Base-by-base conservation (phyloP, 495 filamentous ascomycete species). In the Trichoderma orchidacearum region DNA sequence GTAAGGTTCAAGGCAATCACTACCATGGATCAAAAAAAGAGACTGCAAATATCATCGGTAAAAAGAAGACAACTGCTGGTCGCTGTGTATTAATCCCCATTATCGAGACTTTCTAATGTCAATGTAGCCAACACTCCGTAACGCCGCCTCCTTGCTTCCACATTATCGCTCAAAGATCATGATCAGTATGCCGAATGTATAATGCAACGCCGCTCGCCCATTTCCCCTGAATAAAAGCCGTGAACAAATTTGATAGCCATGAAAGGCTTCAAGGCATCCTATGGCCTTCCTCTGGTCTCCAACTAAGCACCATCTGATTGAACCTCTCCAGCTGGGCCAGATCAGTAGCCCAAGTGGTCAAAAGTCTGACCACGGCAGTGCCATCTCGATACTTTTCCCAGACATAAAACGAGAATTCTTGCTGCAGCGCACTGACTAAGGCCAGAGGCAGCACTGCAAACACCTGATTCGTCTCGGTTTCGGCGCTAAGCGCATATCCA, bases 391-490 rank as follows among this genome's bases (percentile, higher is more conserved):
- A 35, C 53, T 55, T 32, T 15, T 55, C 53, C 53, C 53, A 55
- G 13, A 36, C 53, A 25, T 55, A 55, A 21, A 55, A 55, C 11
- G 31, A 34, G 21, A 55, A 55, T 9, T 55, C 30, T 23, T 36
- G 30, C 53, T 55, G 53, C n/a, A 55, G 53, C 28, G 31, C 31
- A 15, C 36, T 31, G 53, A 55, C 32, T 1, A 55, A 31, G 23
- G n/a, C 30, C 30, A 36, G 53, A 36, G 53, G 53, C n/a, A 55
- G 53, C 4, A 55, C 2, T 1, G 53, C 53, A 55, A 55, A 55
- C 2, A 55, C 53, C 53, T 55, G 53, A 23, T 55, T 55, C n/a
- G 53, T 55, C 53, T 55, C 53, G 30, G 53, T 55, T n/a, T 30
- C 28, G n/a, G 53, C 53, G 21, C n/a, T 34, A 17, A 55, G 30